A percentile compares a stretch with the other conserved stretches of the same genome.
These are phyloP conservation scores for Lippia alba DNA, from an alignment of 305 asterid genomes.

Conservation along the genomic window DNA sequence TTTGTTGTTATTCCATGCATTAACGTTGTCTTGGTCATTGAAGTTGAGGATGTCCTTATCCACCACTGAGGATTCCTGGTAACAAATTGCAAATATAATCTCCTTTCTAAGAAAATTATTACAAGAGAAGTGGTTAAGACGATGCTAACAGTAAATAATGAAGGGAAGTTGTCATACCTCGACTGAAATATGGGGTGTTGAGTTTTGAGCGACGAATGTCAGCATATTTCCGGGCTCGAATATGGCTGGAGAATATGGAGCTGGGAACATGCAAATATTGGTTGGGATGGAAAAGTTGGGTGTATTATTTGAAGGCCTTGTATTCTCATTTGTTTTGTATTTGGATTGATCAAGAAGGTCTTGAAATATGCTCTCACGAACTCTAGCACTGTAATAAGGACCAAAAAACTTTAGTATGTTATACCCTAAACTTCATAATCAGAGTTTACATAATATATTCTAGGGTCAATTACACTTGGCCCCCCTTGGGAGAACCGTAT, in stretches of 20 bases:
- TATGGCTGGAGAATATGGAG: conserved; percentile 26
- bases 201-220: background rate
- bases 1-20: conserved; percentile 29
- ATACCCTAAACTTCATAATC: no score
- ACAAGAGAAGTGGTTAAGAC: background rate
- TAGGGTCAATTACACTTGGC: no score
- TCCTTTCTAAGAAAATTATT: background rate
- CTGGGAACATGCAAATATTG: conserved; percentile 23
- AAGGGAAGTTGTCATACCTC: conserved; percentile 33
- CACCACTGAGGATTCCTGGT: conserved; percentile 32
- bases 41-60: conserved; percentile 34
- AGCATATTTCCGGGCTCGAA: conserved; percentile 10
- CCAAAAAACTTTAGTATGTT: background rate
- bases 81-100: conserved; percentile 8
- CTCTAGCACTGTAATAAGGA: conserved; percentile 31
- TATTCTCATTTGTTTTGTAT: conserved; percentile 13
- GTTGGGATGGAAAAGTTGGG: conserved; percentile 14
- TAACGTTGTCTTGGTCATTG: conserved; percentile 29
- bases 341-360: conserved; percentile 38
- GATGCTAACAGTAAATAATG: background rate
- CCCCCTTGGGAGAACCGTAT: no score
- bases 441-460: no score
- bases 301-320: conserved; percentile 21
- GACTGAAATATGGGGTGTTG: conserved; percentile 4
- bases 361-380: conserved; percentile 40